phyloP scores from a whole-genome alignment of 345 rosid species.

The Atalantia buxifolia region DNA sequence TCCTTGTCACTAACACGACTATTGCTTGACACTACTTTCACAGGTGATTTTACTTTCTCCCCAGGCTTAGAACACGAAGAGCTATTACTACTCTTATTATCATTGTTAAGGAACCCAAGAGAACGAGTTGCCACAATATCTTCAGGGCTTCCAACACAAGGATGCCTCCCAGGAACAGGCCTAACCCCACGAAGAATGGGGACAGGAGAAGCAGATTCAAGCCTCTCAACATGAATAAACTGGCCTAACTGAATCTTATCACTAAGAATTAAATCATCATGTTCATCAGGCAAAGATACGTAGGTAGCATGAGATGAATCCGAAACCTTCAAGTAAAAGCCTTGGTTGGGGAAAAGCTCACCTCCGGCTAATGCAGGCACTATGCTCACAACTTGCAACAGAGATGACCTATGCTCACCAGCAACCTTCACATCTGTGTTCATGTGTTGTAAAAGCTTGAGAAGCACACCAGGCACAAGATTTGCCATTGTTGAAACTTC shows the following conservation, averaged over 20 bases:
- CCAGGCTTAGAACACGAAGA: conserved; percentile 43
- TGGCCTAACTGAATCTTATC: conserved; percentile 96
- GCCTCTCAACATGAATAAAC: conserved; percentile 90
- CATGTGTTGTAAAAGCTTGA: conserved; percentile 96
- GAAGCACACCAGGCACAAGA: conserved; percentile 92
- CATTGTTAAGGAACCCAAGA: conserved; percentile 59
- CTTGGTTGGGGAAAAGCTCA: conserved; percentile 85
- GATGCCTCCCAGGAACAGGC: conserved; percentile 95
- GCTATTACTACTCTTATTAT: conserved; percentile 19
- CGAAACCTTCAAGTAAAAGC: conserved; percentile 92
- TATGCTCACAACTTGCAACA: conserved; percentile 88
- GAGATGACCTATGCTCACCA: conserved; percentile 92
- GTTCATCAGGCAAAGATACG: conserved; percentile 92
- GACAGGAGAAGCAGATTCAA: conserved; percentile 88
- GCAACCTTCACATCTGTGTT: conserved; percentile 94
- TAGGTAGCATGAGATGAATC: conserved; percentile 98
- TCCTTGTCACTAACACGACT: conserved; percentile 42
- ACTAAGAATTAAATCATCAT: conserved; percentile 88
- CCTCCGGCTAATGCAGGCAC: conserved; percentile 98
- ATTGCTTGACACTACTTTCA: conserved; percentile 25
- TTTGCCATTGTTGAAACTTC: conserved; percentile 62
- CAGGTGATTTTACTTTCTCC: conserved; percentile 45
- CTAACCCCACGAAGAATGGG: conserved; percentile 90
- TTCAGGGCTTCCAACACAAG: conserved; percentile 93
- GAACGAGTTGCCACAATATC: conserved; percentile 89